These are phyloP conservation scores for Cucumis cinereus DNA, from an alignment of 306 rosid species.

Conservation along the genomic window DNA sequence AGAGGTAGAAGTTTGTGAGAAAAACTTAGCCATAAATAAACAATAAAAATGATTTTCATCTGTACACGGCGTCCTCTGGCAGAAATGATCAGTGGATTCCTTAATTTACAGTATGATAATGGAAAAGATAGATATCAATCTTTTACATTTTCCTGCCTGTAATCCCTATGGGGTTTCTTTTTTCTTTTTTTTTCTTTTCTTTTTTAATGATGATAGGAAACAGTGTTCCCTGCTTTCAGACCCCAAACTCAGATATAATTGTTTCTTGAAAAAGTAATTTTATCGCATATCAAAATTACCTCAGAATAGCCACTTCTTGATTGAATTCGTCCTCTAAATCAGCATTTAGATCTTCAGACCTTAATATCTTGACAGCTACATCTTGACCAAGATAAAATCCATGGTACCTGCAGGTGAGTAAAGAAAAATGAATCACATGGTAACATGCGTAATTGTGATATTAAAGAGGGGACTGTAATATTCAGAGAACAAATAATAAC, in stretches of 20 bases:
- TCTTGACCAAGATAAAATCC: constrained; percentile 86
- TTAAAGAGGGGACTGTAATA: background rate
- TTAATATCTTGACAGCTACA: constrained; percentile 91
- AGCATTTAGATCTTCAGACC: constrained; percentile 72
- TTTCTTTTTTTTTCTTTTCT: too few relatives aligned
- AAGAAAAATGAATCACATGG: constrained; percentile 4
- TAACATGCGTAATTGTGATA: background rate
- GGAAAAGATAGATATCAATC: background rate
- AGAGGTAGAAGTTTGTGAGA: background rate
- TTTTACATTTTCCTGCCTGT: background rate
- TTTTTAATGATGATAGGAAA: too few relatives aligned
- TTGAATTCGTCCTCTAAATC: constrained; percentile 85
- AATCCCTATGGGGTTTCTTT: too few relatives aligned
- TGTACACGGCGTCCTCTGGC: background rate
- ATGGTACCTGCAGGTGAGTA: constrained; percentile 40
- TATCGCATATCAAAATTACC: constrained; percentile 25
- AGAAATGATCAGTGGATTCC: background rate
- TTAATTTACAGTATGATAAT: background rate
- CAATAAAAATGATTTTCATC: background rate
- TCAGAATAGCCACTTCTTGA: constrained; percentile 87
- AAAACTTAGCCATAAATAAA: background rate
- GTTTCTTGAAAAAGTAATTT: background rate
- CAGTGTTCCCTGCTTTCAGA: background rate
- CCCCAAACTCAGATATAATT: background rate
- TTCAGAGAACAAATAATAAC: background rate